phyloP scores from a whole-genome alignment of 2,329 filamentous ascomycete genomes.

The Dactylellina leptospora region DNA sequence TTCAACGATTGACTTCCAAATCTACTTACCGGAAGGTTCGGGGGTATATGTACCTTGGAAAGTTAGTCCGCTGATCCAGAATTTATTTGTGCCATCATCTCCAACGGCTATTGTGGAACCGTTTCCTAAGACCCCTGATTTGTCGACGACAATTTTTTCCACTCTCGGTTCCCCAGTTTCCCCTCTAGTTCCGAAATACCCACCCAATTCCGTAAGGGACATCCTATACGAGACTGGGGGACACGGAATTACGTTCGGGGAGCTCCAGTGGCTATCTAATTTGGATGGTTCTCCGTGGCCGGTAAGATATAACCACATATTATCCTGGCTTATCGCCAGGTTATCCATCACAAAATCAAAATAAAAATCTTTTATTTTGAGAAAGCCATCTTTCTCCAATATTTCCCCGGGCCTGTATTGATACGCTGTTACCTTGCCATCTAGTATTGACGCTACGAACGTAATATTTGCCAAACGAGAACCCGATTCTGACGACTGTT shows the following conservation, averaged over 20 bases:
- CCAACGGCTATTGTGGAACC: constrained; percentile 38
- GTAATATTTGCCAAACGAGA: not conserved
- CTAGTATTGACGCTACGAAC: constrained; percentile 35
- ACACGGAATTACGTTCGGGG: constrained; percentile 11
- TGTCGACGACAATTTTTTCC: constrained; percentile 37
- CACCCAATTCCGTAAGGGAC: constrained; percentile 33
- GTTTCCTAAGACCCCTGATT: constrained; percentile 29
- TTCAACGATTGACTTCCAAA: no score
- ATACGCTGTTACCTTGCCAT: constrained; percentile 26
- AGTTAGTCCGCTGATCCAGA: constrained; percentile 32
- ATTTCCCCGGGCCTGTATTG: constrained; percentile 16
- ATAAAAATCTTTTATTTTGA: constrained; percentile 17
- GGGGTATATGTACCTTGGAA: constrained; percentile 37
- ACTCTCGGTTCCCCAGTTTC: constrained; percentile 37
- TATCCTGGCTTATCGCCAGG: constrained; percentile 25
- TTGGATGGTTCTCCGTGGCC: constrained; percentile 40
- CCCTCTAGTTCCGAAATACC: constrained; percentile 26
- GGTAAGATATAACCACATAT: constrained; percentile 40
- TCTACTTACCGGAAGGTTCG: no score
- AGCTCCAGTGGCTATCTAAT: constrained; percentile 18
- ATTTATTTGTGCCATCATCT: constrained; percentile 33
- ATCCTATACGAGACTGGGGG: constrained; percentile 29
- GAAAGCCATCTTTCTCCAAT: constrained; percentile 8
- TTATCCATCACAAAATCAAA: constrained; percentile 49
- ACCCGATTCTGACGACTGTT: not conserved